Conservation (phyloP, 2,329 filamentous ascomycete genomes). For the Clonostachys byssicola region DNA sequence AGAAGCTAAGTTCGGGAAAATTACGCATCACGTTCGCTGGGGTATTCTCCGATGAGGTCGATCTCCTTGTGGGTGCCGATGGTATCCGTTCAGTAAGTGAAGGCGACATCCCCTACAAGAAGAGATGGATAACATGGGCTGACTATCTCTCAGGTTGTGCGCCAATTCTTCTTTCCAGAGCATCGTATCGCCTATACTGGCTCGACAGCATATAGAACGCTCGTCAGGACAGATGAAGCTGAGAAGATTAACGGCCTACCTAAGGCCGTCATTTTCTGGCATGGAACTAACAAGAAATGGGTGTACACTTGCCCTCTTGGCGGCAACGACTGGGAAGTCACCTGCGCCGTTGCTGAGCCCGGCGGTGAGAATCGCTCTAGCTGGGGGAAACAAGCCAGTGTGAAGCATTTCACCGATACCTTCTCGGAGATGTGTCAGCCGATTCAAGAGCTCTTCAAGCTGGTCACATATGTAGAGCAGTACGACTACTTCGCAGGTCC, state of each 20-base stretch:
- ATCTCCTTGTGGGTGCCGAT: conserved; percentile 47
- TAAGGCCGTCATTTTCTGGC: conserved; percentile 20
- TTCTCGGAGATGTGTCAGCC: conserved; percentile 22
- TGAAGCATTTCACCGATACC: neutral
- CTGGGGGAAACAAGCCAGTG: conserved; percentile 13
- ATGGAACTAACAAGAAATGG: conserved; percentile 18
- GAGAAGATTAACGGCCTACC: conserved; percentile 20
- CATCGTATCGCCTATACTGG: conserved; percentile 39
- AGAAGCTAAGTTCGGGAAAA: conserved; percentile 26
- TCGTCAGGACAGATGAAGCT: conserved; percentile 15
- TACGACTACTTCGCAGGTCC: conserved; percentile 23
- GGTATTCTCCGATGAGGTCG: conserved; percentile 26
- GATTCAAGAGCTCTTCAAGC: conserved; percentile 16
- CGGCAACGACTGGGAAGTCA: conserved; percentile 24
- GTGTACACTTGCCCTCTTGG: conserved; percentile 26
- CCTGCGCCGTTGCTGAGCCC: conserved; percentile 2
- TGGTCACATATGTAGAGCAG: conserved; percentile 16
- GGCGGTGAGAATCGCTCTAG: conserved; percentile 18
- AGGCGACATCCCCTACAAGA: neutral
- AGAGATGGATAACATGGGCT: neutral
- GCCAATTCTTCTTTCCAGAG: conserved; percentile 31
- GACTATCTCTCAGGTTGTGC: conserved; percentile 23
- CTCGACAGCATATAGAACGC: conserved; percentile 22
- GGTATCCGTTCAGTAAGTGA: conserved; percentile 41
- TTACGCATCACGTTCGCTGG: conserved; percentile 40